A percentile compares a stretch with the other conserved stretches of the same genome.
phyloP scores from a whole-genome alignment of 225 moss, liverwort and hornwort species.

The Climacium dendroides region DNA sequence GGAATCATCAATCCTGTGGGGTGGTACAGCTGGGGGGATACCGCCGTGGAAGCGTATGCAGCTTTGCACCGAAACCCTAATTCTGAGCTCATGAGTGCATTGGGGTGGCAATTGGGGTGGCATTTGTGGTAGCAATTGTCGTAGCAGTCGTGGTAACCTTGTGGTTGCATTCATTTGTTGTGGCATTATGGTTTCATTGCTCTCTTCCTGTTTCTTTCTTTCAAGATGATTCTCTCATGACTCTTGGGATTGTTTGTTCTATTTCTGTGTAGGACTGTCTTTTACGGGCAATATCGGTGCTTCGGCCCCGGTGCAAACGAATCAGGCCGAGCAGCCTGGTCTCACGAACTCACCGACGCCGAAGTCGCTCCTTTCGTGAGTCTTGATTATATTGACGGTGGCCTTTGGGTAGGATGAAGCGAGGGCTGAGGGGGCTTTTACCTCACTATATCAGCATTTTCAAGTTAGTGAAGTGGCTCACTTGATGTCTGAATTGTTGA shows the following conservation, averaged over 20 bases:
- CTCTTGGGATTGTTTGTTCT: not conserved
- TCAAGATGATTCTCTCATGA: not conserved
- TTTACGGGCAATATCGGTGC: conserved; percentile 39
- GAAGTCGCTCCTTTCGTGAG: conserved; percentile 32
- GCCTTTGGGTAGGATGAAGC: conserved; percentile 9
- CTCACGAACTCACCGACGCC: conserved; percentile 23
- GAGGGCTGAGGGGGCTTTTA: not conserved
- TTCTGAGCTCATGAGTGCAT: not conserved
- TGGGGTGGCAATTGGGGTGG: not conserved
- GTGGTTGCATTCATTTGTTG: not conserved
- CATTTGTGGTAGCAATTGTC: not conserved
- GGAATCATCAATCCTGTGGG: conserved; percentile 33
- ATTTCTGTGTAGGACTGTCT: conserved; percentile 11
- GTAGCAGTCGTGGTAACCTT: too few relatives aligned
- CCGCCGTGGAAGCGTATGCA: conserved; percentile 11
- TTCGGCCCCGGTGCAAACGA: conserved; percentile 34
- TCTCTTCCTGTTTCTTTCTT: not conserved
- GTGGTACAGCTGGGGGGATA: conserved; percentile 28
- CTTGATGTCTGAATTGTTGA: not conserved
- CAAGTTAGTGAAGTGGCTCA: not conserved
- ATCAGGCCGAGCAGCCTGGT: conserved; percentile 19
- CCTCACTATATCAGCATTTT: not conserved
- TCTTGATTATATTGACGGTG: conserved; percentile 24
- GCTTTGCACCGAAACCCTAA: not conserved
- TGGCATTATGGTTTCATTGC: too few relatives aligned